Evolutionary conservation across 1,284 basidiomycete species (phyloP).

Genomic region (Somion occarium): DNA sequence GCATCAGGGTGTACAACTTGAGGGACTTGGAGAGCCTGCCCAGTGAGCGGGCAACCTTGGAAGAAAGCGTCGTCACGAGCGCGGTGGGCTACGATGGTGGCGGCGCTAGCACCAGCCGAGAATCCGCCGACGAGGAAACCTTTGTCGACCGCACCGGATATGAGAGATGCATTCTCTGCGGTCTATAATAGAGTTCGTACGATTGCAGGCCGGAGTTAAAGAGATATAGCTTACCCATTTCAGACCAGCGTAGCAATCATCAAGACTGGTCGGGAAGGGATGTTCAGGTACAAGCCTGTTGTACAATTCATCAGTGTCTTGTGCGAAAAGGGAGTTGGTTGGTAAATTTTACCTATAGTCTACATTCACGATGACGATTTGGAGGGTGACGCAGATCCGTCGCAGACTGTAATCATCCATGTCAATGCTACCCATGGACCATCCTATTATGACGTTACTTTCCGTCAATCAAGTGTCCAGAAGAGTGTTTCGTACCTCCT

Average conservation of each 20-base stretch:
- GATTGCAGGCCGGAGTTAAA: neutral
- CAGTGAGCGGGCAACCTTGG: slow-evolving; percentile 10
- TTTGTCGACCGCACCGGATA: slow-evolving; percentile 10
- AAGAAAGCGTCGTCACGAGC: slow-evolving; percentile 20
- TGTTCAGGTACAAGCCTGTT: slow-evolving; percentile 33
- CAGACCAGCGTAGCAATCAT: slow-evolving; percentile 32
- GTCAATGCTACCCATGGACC: slow-evolving; percentile 9
- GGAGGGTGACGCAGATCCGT: slow-evolving; percentile 11
- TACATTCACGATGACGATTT: slow-evolving; percentile 16
- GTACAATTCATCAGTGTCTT: neutral
- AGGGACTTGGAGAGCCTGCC: slow-evolving; percentile 14
- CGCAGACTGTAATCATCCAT: slow-evolving; percentile 12
- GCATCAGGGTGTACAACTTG: slow-evolving; percentile 11
- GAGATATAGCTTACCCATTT: slow-evolving; percentile 23
- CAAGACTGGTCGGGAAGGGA: slow-evolving; percentile 32
- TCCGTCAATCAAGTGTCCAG: neutral
- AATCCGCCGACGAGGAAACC: slow-evolving; percentile 22
- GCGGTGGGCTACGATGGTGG: slow-evolving; percentile 15
- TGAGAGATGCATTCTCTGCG: slow-evolving; percentile 2
- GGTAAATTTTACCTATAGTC: slow-evolving; percentile 15
- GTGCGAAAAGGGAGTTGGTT: too few species aligned
- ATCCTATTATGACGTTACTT: slow-evolving; percentile 12
- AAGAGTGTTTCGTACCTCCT: neutral
- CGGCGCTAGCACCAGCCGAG: slow-evolving; percentile 22
- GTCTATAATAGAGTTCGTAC: slow-evolving; percentile 3